Evolutionary conservation across 805 yeast genomes (phyloP), one percentile per base, ranked within the genome.

Genomic region (Hanseniaspora valbyensis): DNA sequence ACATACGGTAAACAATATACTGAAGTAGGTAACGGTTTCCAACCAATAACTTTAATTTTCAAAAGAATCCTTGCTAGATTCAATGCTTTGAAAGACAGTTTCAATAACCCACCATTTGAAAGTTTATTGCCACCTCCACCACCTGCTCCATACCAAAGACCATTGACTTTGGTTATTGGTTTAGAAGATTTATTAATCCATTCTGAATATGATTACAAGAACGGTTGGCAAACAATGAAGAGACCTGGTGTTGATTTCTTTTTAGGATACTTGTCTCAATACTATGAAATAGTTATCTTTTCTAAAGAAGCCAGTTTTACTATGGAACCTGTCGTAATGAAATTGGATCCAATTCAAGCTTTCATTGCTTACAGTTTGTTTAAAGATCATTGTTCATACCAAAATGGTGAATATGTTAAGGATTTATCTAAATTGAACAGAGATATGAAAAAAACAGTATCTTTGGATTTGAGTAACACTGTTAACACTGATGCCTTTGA

Each of bases 221-320:
- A 78, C 63, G 98, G 98, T 50, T 92, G 99, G 99, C 81, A 92
- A 70, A 90, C 96, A 14, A 97, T 95, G 28, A 92, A 92, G 73
- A 86, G 99, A 71, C 97, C 98, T 30, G 99, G 98, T 55, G 80
- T 87, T 54, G 98, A 94, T 67, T 92, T 92, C 72, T 92, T 92
- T 69, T 71, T 92, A 63, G 95, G 95, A 26, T 92, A 92, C 68
- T 72, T 92, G 59, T 84, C 96, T 7, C 95, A 86, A 69, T 90
- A 88, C 72, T 92, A 90, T 68, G 99, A 92, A 70, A 81, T 92
- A 63, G 97, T 92, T 49, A 70, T 94, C 42, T 92, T 92, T 65
- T 78, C 90, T 30, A 80, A 88, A 54, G 85, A 85, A 64, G 82
- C 83, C 59, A 81, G 80, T 79, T 82, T 83, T 73, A 83, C 83